Evolutionary conservation across 208 protist species (phyloP), one percentile per base, ranked within the genome.

Genomic region (Leishmania amazonensis): DNA sequence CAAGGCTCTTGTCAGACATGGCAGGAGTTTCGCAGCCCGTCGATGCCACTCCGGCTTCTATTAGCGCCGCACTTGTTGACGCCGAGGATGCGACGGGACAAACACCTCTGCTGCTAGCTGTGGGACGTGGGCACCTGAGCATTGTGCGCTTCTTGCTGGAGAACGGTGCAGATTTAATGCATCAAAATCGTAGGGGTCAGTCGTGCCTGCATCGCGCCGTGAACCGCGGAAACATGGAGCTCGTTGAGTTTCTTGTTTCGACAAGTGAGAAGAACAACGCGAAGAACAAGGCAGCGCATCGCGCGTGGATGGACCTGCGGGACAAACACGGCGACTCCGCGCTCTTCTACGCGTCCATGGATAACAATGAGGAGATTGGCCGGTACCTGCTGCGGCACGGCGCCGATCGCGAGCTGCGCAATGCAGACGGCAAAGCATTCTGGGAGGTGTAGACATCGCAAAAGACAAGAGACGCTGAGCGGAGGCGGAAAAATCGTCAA

Each of bases 351-450:
- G 96, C 96, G 2, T 96, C 94, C 9, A 91, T 92, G 89, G 96
- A 98, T 54, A 95, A 98, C 78, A 97, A 98, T 71, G 94, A 97
- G 76, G 96, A 98, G 74, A 68, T 98, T 2, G 96, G 96, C 1
- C 84, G 89, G 35, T 96, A 90, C 75, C 81, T 98, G 49, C 79
- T 98, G 54, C 94, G 89, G 58, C 90, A 95, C 74, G 96, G 94
- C 8, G 92, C 93, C 6, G 87, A 96, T 60, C 87, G 94, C 35
- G 89, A 97, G 28, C 64, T 96, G 54, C 86, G 90, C 35, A 98
- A 98, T 83, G 96, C 96, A 81, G 93, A 96, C 8, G 96, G 96
- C 62, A 97, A 97, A 79, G 76, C 91, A 45, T 98, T 97, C 83
- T 97, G 91, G 89, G 94, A 98, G 78, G 88, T 98, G 24, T 98